These are phyloP conservation scores for Yarrowia osloensis DNA, from an alignment of 805 yeast species.

Conservation along the genomic window DNA sequence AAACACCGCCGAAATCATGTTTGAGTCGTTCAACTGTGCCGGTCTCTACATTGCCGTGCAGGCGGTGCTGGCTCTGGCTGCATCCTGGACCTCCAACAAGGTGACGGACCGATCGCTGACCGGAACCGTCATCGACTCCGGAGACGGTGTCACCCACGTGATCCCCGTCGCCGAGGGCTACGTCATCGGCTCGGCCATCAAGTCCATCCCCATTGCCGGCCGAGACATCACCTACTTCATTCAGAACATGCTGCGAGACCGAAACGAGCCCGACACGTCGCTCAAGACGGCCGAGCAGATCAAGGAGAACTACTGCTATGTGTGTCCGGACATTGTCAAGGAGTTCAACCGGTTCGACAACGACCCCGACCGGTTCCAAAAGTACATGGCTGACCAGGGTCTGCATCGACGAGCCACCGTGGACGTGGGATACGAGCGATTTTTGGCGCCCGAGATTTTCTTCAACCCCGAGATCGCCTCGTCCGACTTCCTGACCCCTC, in stretches of 20 bases:
- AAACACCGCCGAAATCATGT: conserved; percentile 97
- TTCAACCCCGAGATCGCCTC: conserved; percentile 97
- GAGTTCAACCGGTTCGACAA: conserved; percentile 94
- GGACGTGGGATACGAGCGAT: conserved; percentile 96
- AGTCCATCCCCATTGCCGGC: conserved; percentile 97
- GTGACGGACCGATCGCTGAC: conserved; percentile 93
- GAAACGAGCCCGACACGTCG: conserved; percentile 94
- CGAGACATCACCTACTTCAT: conserved; percentile 94
- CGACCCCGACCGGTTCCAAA: conserved; percentile 91
- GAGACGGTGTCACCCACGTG: conserved; percentile 99
- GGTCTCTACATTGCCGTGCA: conserved; percentile 98
- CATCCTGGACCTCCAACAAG: conserved; percentile 97
- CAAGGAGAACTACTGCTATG: conserved; percentile 96
- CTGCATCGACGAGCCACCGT: conserved; percentile 65
- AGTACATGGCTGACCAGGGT: conserved; percentile 80
- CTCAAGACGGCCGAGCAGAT: conserved; percentile 94
- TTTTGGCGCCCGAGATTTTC: conserved; percentile 98
- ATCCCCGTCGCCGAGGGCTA: conserved; percentile 99
- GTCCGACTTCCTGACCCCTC: conserved; percentile 91
- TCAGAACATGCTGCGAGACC: conserved; percentile 89
- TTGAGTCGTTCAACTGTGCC: conserved; percentile 97
- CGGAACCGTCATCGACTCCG: conserved; percentile 97
- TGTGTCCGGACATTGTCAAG: conserved; percentile 95
- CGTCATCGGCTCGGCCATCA: conserved; percentile 95
- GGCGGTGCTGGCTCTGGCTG: conserved; percentile 97